Conservation (phyloP, 106 monocot genomes). For the Apostasia shenzhenica region DNA sequence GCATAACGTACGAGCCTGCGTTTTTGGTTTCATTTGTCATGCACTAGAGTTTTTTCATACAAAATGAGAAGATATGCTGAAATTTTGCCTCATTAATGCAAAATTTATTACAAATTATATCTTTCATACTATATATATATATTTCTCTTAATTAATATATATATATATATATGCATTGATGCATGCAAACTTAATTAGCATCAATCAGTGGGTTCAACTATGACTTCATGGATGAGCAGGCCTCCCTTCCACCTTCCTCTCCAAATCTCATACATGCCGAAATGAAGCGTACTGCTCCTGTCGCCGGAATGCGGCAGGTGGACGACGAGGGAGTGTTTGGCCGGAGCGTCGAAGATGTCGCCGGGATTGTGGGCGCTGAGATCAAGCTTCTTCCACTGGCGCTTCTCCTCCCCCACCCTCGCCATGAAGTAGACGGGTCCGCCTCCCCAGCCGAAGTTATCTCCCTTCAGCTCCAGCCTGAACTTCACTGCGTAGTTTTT, state of each 20-base stretch:
- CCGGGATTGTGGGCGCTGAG: background rate
- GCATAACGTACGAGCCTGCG: no score
- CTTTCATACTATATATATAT: no score
- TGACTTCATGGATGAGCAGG: constrained; percentile 8
- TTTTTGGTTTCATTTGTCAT: no score
- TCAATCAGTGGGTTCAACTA: background rate
- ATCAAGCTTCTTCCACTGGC: background rate
- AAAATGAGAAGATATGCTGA: no score
- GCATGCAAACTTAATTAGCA: no score
- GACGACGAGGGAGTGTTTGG: background rate
- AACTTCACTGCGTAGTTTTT: constrained; percentile 5
- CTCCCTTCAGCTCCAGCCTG: constrained; percentile 4
- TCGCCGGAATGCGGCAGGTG: background rate
- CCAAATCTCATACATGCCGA: constrained; percentile 15
- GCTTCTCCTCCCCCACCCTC: background rate
- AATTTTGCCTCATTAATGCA: no score
- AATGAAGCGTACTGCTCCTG: background rate
- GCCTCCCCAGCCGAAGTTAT: constrained; percentile 11
- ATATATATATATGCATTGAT: no score
- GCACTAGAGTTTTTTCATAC: no score
- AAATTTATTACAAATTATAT: no score
- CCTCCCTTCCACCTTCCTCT: constrained; percentile 21
- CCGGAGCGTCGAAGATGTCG: background rate
- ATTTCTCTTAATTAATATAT: no score
- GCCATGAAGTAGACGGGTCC: constrained; percentile 4